Percentiles rank a stretch among this genome's conserved stretches.
phyloP scores from a whole-genome alignment of 2,329 filamentous ascomycete genomes.

The Sporothrix euskadiensis region DNA sequence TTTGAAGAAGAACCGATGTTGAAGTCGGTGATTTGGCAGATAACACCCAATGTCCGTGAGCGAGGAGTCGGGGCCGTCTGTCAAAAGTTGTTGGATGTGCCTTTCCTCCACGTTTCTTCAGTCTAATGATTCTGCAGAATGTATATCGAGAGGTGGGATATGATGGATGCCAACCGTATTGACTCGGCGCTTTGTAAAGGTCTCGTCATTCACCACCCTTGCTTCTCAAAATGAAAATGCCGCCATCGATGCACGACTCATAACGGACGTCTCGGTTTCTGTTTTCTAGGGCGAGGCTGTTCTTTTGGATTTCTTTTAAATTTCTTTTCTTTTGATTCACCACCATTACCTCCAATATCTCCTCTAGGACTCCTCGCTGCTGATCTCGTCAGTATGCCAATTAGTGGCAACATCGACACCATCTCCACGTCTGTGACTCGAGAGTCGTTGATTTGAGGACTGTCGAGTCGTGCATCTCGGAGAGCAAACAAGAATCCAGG shows the following conservation, averaged over 20 bases:
- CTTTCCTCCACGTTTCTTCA: too few relatives aligned
- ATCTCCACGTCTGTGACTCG: not conserved
- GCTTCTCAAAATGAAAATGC: not conserved
- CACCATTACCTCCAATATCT: not conserved
- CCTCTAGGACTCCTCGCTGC: not conserved
- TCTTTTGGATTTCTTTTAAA: not conserved
- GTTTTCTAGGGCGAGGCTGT: not conserved
- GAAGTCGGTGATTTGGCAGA: not conserved
- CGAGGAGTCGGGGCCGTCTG: not conserved
- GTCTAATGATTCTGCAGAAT: not conserved
- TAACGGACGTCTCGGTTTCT: not conserved
- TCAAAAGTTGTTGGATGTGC: not conserved
- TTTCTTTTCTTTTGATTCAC: not conserved
- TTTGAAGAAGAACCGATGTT: not conserved
- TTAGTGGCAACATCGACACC: not conserved
- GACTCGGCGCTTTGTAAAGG: not conserved
- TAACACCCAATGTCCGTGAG: not conserved
- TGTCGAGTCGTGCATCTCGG: not conserved
- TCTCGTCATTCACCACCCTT: not conserved
- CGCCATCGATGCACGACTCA: not conserved
- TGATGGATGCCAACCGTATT: not conserved
- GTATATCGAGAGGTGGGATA: not conserved
- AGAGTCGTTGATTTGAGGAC: not conserved
- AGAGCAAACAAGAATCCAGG: not conserved
- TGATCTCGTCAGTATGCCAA: not conserved